These are phyloP conservation scores for Salix purpurea DNA, from an alignment of 345 rosid species.

Conservation along the genomic window DNA sequence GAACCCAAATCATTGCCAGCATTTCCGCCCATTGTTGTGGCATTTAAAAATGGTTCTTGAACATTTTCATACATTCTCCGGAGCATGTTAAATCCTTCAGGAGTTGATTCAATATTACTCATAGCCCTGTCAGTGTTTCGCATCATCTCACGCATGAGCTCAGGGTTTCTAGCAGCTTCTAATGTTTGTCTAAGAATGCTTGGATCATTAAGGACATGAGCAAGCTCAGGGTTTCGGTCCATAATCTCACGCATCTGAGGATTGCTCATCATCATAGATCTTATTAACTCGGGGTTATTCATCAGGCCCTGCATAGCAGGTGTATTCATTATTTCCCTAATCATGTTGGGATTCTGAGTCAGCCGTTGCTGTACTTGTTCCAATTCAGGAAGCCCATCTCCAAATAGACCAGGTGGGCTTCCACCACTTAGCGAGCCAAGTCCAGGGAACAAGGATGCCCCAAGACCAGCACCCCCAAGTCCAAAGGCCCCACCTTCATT, in stretches of 20 bases:
- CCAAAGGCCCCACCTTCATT: slow-evolving; percentile 41
- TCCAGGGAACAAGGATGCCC: slow-evolving; percentile 61
- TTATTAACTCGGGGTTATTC: slow-evolving; percentile 77
- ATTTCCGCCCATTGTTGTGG: slow-evolving; percentile 62
- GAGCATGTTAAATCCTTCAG: slow-evolving; percentile 79
- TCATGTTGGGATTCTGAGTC: slow-evolving; percentile 64
- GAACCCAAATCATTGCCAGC: slow-evolving; percentile 36
- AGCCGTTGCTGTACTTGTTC: slow-evolving; percentile 72
- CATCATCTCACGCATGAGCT: slow-evolving; percentile 92
- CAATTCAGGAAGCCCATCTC: slow-evolving; percentile 58
- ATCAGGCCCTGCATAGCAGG: slow-evolving; percentile 67
- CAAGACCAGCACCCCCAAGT: slow-evolving; percentile 40
- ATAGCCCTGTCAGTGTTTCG: slow-evolving; percentile 69
- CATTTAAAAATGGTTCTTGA: slow-evolving; percentile 73
- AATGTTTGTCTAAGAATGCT: slow-evolving; percentile 64
- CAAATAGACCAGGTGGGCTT: slow-evolving; percentile 36
- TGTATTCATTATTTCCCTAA: slow-evolving; percentile 75
- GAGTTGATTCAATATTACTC: slow-evolving; percentile 81
- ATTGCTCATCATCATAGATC: slow-evolving; percentile 65
- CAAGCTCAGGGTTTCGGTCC: slow-evolving; percentile 84
- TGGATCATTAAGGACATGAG: slow-evolving; percentile 72
- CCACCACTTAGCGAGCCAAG: slow-evolving; percentile 55
- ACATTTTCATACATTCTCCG: slow-evolving; percentile 86
- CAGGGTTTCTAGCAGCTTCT: slow-evolving; percentile 81
- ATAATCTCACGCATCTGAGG: slow-evolving; percentile 84